Base-by-base conservation (phyloP, 805 yeast species). In the Schwanniomyces yamadae region DNA sequence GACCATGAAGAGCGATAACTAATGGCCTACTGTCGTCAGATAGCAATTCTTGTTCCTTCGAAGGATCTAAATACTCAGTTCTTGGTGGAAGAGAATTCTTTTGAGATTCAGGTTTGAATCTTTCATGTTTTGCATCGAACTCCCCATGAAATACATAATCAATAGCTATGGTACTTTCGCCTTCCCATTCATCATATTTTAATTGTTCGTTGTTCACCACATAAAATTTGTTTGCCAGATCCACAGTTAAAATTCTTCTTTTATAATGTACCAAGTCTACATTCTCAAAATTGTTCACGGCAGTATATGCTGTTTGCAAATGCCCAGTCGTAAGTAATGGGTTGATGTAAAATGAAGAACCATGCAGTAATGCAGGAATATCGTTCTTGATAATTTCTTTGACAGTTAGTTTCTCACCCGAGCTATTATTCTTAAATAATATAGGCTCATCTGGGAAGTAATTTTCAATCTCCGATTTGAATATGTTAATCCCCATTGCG, bases 1-100 rank as follows among this genome's bases (percentile, higher is more conserved):
- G 65, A 2, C 93, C 95, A 50, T 84, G 91, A 32, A 74, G 59
- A 6, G 82, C 75, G 21, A 84, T 63, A 14, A 80, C 66, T 31
- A 84, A 63, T 4, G 90, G 90, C 41, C 67, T 69, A 7, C 64
- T 54, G 37, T 69, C 69, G 6, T 52, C 50, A 3, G 52, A 48
- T 25, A 66, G 50, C 3, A 71, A 34, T 2, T 34, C 48, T 4
- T 45, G 46, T 20, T 75, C 61, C 44, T 75, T 78, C 1, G 57
- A 54, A 1, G 71, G 71, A 17, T 75, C 65, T 40, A 80, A 57
- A 52, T 74, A 84, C 54, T 84, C 71, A 1, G 86, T 81, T 45
- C 89, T 66, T 17, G 87, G 85, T 25, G 84, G 88, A 34, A 82
- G 62, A 37, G 75, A 73, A 68, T 73, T 33, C 60, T 73, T 45